Evolutionary conservation across 2,329 filamentous ascomycete species (phyloP).

Genomic region (Claviceps capensis): DNA sequence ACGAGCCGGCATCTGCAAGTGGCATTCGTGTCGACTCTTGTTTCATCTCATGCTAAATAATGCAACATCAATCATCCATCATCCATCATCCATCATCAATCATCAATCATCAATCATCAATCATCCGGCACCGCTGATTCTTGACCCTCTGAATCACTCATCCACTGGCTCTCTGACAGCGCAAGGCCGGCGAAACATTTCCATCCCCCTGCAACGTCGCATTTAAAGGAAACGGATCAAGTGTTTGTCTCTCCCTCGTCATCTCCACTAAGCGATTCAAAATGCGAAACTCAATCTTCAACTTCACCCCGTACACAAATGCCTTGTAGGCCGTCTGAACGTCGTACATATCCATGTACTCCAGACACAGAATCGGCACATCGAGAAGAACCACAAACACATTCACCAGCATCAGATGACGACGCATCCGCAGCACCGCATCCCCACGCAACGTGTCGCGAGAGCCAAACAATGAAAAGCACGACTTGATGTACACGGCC

Average conservation of each 20-base stretch:
- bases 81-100: too few relatives aligned
- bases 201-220: neutral
- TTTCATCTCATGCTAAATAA: too few relatives aligned
- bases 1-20: too few relatives aligned
- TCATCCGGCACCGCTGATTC: too few relatives aligned
- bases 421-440: constrained; percentile 8
- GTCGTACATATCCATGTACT: constrained; percentile 15
- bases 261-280: constrained; percentile 19
- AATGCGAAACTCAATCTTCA: constrained; percentile 21
- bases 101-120: too few relatives aligned
- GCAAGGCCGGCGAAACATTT: neutral
- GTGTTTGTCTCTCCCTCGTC: constrained; percentile 1
- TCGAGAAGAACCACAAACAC: constrained; percentile 27
- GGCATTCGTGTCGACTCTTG: too few relatives aligned
- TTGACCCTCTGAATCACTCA: too few relatives aligned
- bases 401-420: constrained; percentile 28
- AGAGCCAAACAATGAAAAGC: constrained; percentile 30
- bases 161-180: neutral
- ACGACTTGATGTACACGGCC: constrained; percentile 36
- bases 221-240: neutral
- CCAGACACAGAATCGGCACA: constrained; percentile 17
- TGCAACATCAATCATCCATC: too few relatives aligned
- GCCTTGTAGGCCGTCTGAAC: constrained; percentile 19
- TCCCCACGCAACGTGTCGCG: constrained; percentile 16
- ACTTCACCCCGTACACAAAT: constrained; percentile 19